These are phyloP conservation scores for Sindora glabra DNA, from an alignment of 306 rosid genomes.

Conservation along the genomic window DNA sequence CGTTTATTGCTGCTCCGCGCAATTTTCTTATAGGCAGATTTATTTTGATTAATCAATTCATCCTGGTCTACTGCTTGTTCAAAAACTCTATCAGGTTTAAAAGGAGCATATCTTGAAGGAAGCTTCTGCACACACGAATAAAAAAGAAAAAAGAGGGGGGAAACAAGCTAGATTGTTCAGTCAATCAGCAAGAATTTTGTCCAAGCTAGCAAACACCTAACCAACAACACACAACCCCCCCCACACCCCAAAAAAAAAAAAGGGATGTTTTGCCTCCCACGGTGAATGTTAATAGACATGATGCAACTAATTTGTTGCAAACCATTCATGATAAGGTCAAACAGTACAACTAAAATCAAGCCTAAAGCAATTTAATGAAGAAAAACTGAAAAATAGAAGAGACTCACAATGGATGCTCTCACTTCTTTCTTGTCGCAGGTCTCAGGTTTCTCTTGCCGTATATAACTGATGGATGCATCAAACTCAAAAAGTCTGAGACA, in stretches of 20 bases:
- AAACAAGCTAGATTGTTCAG: too few relatives aligned
- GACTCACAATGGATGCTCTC: constrained; percentile 48
- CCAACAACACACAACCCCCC: too few relatives aligned
- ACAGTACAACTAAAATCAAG: not conserved
- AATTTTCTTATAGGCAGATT: constrained; percentile 35
- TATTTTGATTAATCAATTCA: constrained; percentile 33
- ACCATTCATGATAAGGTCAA: too few relatives aligned
- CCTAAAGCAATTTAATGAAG: not conserved
- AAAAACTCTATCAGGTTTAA: constrained; percentile 41
- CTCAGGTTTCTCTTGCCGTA: constrained; percentile 46
- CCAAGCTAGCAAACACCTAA: too few relatives aligned
- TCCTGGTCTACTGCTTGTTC: constrained; percentile 40
- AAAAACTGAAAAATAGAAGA: not conserved
- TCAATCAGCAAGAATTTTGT: too few relatives aligned
- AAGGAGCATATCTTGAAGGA: constrained; percentile 50
- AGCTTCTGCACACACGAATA: constrained; percentile 69
- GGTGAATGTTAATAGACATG: too few relatives aligned
- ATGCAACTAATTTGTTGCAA: too few relatives aligned
- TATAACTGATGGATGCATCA: constrained; percentile 60
- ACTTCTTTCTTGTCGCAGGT: constrained; percentile 47
- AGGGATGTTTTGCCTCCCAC: too few relatives aligned
- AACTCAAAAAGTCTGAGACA: constrained; percentile 77
- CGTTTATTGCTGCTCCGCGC: constrained; percentile 56
- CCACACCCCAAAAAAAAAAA: too few relatives aligned
- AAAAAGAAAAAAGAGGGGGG: too few relatives aligned